phyloP scores from a whole-genome alignment of 805 yeast species.

The Candida parachauliodes region DNA sequence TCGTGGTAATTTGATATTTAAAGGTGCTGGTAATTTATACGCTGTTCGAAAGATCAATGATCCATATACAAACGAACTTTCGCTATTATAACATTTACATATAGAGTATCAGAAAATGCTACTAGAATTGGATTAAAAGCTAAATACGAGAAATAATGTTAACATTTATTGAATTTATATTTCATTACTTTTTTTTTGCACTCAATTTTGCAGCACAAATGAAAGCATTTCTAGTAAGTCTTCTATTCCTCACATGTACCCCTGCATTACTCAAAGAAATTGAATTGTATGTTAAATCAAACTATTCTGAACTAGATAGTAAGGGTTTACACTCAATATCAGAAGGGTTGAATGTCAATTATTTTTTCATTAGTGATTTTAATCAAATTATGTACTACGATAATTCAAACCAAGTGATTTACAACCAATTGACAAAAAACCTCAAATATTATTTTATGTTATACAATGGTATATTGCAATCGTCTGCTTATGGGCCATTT shows the following conservation, averaged over 20 bases:
- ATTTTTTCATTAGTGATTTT: background rate
- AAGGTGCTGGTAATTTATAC: background rate
- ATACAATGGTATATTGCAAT: background rate
- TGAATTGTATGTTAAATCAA: constrained; percentile 1
- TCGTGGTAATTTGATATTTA: background rate
- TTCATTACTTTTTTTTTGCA: too few relatives aligned
- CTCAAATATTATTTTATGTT: background rate
- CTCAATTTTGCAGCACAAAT: too few relatives aligned
- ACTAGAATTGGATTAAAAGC: too few relatives aligned
- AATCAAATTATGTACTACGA: constrained; percentile 1
- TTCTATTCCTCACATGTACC: too few relatives aligned
- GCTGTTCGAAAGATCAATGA: constrained; percentile 1
- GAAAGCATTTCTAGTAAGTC: too few relatives aligned
- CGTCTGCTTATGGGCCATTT: background rate
- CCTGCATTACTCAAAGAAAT: background rate
- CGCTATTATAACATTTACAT: too few relatives aligned
- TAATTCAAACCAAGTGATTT: background rate
- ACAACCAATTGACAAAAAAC: background rate
- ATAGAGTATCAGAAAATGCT: too few relatives aligned
- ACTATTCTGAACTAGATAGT: background rate
- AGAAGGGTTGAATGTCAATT: background rate
- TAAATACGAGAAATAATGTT: too few relatives aligned
- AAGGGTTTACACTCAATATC: background rate
- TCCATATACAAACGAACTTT: too few relatives aligned
- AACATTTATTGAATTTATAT: too few relatives aligned